phyloP scores from a whole-genome alignment of 106 monocot species.

The Dioscorea alata region DNA sequence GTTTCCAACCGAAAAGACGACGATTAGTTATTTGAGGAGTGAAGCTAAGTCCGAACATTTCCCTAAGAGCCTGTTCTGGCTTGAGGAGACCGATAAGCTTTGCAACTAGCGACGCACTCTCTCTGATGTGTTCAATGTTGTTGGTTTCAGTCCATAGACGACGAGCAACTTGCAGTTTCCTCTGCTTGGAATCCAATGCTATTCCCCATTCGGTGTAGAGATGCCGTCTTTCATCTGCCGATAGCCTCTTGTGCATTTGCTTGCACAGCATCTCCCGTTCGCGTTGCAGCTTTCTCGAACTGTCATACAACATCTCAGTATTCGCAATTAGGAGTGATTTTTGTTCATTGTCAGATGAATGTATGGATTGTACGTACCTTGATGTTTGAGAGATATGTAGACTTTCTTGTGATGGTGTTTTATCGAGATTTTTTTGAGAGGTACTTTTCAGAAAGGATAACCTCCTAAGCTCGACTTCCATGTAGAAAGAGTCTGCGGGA shows the following conservation, averaged over 20 bases:
- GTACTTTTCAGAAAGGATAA: slow-evolving; percentile 61
- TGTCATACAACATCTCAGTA: slow-evolving; percentile 6
- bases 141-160: slow-evolving; percentile 55
- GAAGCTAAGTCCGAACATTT: slow-evolving; percentile 88
- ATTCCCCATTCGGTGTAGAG: slow-evolving; percentile 80
- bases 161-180: slow-evolving; percentile 48
- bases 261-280: slow-evolving; percentile 75
- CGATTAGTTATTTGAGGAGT: slow-evolving; percentile 26
- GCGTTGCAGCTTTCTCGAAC: slow-evolving; percentile 41
- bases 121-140: slow-evolving; percentile 52
- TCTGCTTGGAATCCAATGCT: slow-evolving; percentile 57
- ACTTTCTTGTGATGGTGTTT: too few relatives aligned
- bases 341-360: too few relatives aligned
- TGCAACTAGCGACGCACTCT: slow-evolving; percentile 78
- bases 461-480: slow-evolving; percentile 95
- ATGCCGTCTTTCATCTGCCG: slow-evolving; percentile 41
- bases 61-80: slow-evolving; percentile 44
- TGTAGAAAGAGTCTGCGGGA: slow-evolving; percentile 82
- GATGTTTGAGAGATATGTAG: too few relatives aligned
- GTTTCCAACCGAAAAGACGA: slow-evolving; percentile 53
- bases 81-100: slow-evolving; percentile 53
- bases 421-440: slow-evolving; percentile 7
- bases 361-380: too few relatives aligned
- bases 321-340: too few relatives aligned
- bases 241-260: slow-evolving; percentile 50